Conservation (phyloP, 1,139 yeast genomes). For the Protomyces inundatus region DNA sequence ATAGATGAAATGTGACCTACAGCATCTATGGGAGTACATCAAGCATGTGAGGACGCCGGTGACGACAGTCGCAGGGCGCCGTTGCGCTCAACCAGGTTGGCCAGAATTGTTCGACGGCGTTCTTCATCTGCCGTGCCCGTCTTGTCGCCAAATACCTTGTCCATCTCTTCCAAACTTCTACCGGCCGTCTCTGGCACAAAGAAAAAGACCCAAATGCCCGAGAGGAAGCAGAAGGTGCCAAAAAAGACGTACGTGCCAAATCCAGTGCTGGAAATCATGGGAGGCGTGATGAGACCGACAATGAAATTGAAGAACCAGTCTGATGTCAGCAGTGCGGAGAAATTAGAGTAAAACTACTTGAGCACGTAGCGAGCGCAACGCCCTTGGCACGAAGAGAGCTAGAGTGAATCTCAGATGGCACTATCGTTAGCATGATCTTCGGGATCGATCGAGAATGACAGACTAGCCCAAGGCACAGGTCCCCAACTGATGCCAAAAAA, state of each 20-base stretch:
- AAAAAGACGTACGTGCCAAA: constrained; percentile 27
- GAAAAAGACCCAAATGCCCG: constrained; percentile 38
- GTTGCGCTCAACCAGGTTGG: neutral
- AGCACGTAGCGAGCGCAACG: constrained; percentile 27
- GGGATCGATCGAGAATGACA: neutral
- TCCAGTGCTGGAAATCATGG: constrained; percentile 14
- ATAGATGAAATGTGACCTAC: too few relatives aligned
- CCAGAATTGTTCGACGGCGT: constrained; percentile 12
- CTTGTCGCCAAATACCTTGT: constrained; percentile 43
- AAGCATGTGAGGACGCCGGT: too few relatives aligned
- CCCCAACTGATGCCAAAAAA: constrained; percentile 25
- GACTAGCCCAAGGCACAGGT: constrained; percentile 26
- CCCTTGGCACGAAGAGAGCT: constrained; percentile 28
- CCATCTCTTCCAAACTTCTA: constrained; percentile 56
- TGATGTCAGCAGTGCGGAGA: neutral
- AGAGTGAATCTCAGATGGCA: constrained; percentile 26
- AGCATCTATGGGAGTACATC: too few relatives aligned
- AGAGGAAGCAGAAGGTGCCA: constrained; percentile 43
- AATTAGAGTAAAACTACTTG: neutral
- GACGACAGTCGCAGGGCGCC: too few relatives aligned
- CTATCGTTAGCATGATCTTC: neutral
- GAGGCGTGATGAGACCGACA: constrained; percentile 27
- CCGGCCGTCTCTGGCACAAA: constrained; percentile 58
- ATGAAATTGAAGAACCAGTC: constrained; percentile 32
- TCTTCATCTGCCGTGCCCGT: constrained; percentile 21